Evolutionary conservation across 1,139 yeast genomes (phyloP).

Genomic region (Geotrichum restrictum): DNA sequence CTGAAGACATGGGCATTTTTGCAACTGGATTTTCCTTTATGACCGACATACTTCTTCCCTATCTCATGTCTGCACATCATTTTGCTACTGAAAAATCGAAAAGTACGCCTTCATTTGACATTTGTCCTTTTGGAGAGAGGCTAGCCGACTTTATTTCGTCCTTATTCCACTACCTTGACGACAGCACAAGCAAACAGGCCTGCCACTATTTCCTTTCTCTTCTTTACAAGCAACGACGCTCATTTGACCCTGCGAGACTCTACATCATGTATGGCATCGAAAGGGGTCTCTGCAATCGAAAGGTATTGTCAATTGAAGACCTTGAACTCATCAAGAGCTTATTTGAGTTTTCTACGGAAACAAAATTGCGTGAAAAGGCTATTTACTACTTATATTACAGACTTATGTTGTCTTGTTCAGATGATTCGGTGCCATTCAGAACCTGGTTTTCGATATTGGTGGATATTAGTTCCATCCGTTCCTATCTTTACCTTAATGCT

Average conservation of each 20-base stretch:
- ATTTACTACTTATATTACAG: constrained; percentile 19
- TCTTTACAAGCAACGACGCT: constrained; percentile 47
- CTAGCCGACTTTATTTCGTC: constrained; percentile 49
- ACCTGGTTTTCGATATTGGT: constrained; percentile 16
- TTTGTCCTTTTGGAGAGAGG: constrained; percentile 58
- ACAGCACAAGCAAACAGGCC: constrained; percentile 36
- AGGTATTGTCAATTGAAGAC: constrained; percentile 37
- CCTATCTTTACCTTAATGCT: constrained; percentile 12
- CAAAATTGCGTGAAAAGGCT: constrained; percentile 50
- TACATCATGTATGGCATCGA: constrained; percentile 58
- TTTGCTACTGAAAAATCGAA: constrained; percentile 40
- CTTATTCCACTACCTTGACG: constrained; percentile 42
- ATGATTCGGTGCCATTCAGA: constrained; percentile 8
- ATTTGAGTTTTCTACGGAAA: constrained; percentile 57
- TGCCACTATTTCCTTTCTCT: constrained; percentile 44
- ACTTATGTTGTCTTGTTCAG: constrained; percentile 8
- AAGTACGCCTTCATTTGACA: constrained; percentile 27
- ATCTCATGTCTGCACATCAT: constrained; percentile 61
- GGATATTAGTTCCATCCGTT: constrained; percentile 3
- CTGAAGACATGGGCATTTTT: constrained; percentile 47
- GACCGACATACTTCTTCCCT: constrained; percentile 54
- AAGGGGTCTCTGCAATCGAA: constrained; percentile 45
- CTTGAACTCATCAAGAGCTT: constrained; percentile 42
- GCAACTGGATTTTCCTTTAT: constrained; percentile 41
- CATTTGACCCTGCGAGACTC: constrained; percentile 71